Evolutionary conservation across 352 stramenopile genomes (phyloP).

Genomic region (Aphanomyces euteiches): DNA sequence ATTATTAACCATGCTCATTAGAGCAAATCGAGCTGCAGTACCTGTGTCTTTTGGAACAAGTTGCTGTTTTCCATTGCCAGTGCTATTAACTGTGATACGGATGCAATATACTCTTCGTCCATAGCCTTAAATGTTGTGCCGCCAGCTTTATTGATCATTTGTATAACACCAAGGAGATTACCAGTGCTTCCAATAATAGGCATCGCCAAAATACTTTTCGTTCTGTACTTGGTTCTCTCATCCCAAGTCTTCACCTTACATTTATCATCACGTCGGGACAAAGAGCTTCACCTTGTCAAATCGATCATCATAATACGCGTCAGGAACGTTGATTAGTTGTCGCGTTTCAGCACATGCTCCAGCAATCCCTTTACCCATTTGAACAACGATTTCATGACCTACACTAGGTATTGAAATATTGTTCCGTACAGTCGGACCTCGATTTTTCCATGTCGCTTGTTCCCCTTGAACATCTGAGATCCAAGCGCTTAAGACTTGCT

Average conservation of each 20-base stretch:
- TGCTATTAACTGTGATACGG: slow-evolving; percentile 72
- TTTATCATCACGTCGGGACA: too few species aligned
- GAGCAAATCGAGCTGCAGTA: neutral
- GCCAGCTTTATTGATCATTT: slow-evolving; percentile 79
- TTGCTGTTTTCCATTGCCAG: slow-evolving; percentile 78
- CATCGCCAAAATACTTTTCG: slow-evolving; percentile 73
- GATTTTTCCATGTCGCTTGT: slow-evolving; percentile 14
- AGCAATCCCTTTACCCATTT: slow-evolving; percentile 71
- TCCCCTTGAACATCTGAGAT: slow-evolving; percentile 21
- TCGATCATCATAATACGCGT: slow-evolving; percentile 67
- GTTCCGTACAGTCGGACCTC: neutral
- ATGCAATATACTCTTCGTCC: slow-evolving; percentile 70
- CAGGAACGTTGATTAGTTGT: slow-evolving; percentile 60
- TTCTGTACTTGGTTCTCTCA: slow-evolving; percentile 77
- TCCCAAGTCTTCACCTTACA: slow-evolving; percentile 44
- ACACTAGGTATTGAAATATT: neutral
- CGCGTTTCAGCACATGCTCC: slow-evolving; percentile 63
- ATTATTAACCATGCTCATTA: slow-evolving; percentile 28
- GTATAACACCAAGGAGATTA: slow-evolving; percentile 61
- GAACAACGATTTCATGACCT: slow-evolving; percentile 35
- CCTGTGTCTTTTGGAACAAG: slow-evolving; percentile 75
- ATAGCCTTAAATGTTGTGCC: slow-evolving; percentile 69
- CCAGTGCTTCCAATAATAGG: slow-evolving; percentile 59
- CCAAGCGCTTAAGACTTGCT: slow-evolving; percentile 24
- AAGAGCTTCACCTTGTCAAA: slow-evolving; percentile 46